Evolutionary conservation across 2,329 filamentous ascomycete genomes (phyloP).

Genomic region (Dactylellina cionopaga): DNA sequence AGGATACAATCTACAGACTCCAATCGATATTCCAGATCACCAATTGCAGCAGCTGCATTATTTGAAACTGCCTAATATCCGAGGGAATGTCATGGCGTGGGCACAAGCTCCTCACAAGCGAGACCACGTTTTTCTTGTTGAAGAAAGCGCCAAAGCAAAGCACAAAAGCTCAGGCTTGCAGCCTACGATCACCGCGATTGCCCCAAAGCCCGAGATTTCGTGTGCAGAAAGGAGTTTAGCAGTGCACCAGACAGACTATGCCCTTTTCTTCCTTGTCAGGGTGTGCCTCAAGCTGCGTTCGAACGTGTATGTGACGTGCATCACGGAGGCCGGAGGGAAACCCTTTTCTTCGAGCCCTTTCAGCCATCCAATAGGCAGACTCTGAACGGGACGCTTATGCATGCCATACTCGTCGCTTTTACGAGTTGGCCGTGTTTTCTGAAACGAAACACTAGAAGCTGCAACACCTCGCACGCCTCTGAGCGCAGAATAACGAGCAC

Average conservation of each 20-base stretch:
- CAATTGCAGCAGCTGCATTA: constrained; percentile 3
- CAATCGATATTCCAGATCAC: neutral
- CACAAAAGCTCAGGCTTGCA: neutral
- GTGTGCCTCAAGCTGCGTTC: neutral
- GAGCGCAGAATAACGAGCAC: neutral
- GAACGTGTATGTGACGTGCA: constrained; percentile 19
- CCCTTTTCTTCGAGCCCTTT: neutral
- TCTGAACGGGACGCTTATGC: constrained; percentile 34
- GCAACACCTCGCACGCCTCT: constrained; percentile 11
- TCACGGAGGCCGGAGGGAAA: constrained; percentile 22
- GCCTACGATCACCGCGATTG: neutral
- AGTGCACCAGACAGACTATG: neutral
- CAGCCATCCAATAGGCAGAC: constrained; percentile 10
- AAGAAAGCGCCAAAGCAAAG: neutral
- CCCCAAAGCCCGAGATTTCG: constrained; percentile 3
- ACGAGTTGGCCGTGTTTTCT: constrained; percentile 23
- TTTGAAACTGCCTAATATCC: constrained; percentile 36
- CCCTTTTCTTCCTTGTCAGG: neutral
- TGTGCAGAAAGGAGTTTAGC: neutral
- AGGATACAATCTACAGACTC: too few relatives aligned
- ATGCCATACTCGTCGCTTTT: constrained; percentile 38
- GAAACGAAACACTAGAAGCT: constrained; percentile 41
- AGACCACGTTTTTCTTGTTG: constrained; percentile 43
- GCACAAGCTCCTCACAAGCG: constrained; percentile 30
- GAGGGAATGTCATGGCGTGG: constrained; percentile 3